A percentile compares a stretch with the other conserved stretches of the same genome.
phyloP scores from a whole-genome alignment of 306 rosid species.

The Notholithocarpus densiflorus region DNA sequence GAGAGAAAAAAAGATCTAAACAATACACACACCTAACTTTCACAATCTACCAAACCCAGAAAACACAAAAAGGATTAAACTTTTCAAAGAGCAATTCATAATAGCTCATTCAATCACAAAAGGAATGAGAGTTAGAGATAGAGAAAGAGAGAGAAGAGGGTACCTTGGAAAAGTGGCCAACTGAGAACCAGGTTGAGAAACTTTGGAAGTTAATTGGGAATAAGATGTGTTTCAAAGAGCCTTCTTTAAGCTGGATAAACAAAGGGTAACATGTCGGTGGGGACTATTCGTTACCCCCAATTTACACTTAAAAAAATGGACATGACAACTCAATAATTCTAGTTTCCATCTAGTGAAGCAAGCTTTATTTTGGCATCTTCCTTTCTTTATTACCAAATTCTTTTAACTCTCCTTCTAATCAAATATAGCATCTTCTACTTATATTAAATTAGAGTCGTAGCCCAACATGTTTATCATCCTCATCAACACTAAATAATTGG shows the following conservation, averaged over 20 bases:
- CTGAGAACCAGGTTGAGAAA: conserved; percentile 22
- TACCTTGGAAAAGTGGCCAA: conserved; percentile 32
- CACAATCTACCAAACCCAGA: background rate
- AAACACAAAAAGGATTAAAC: background rate
- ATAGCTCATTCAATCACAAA: too few relatives aligned
- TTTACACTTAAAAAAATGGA: conserved; percentile 31
- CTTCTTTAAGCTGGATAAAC: conserved; percentile 35
- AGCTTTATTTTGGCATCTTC: conserved; percentile 44
- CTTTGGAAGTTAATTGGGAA: conserved; percentile 31
- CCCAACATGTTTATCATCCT: background rate
- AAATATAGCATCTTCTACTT: conserved; percentile 15
- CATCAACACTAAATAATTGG: background rate
- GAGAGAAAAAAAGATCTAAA: background rate
- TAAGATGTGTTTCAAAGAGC: conserved; percentile 11
- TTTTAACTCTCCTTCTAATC: conserved; percentile 34
- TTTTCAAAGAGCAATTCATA: background rate
- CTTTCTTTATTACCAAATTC: conserved; percentile 1
- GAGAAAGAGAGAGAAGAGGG: background rate
- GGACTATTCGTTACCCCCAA: conserved; percentile 35
- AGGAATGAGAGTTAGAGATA: background rate
- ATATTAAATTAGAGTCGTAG: background rate
- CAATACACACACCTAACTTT: background rate
- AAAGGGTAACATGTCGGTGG: conserved; percentile 33
- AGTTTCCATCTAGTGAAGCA: conserved; percentile 66
- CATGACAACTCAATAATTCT: conserved; percentile 61